Evolutionary conservation across 129 eudicot species (phyloP).

Genomic region (Solidago caesia): DNA sequence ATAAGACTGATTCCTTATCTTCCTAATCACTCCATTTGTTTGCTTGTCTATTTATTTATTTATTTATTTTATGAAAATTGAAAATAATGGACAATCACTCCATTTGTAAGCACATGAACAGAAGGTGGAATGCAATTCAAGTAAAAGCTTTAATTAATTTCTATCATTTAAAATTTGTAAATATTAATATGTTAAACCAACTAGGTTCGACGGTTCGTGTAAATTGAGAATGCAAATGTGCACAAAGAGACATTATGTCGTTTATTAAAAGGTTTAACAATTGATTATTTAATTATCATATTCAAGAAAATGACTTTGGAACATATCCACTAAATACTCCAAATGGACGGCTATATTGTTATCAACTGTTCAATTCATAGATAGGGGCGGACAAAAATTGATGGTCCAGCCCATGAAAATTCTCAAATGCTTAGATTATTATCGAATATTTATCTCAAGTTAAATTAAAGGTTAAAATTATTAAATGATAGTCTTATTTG

Average conservation of each 20-base stretch:
- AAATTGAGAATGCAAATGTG: background rate
- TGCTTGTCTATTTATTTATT: background rate
- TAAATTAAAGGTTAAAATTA: too few species aligned
- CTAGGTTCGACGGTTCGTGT: background rate
- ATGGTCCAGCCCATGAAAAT: constrained; percentile 24
- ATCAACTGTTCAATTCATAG: constrained; percentile 11
- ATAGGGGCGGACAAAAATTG: constrained; percentile 12
- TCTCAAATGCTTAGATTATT: background rate
- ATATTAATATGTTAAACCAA: background rate
- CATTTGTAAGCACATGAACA: constrained; percentile 19
- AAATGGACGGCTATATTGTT: constrained; percentile 29
- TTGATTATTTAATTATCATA: background rate
- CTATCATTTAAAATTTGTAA: background rate
- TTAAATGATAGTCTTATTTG: too few species aligned
- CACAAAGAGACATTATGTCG: background rate
- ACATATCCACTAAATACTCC: background rate
- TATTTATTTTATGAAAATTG: too few species aligned
- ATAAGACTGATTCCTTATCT: constrained; percentile 14
- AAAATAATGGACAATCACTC: constrained; percentile 1
- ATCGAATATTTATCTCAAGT: too few species aligned
- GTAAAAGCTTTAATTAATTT: background rate
- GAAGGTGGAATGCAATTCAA: background rate
- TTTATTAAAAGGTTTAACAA: background rate
- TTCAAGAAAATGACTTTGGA: background rate
- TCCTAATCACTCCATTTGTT: constrained; percentile 16